Base-by-base conservation (phyloP, 306 rosid genomes). In the Sophora flavescens region DNA sequence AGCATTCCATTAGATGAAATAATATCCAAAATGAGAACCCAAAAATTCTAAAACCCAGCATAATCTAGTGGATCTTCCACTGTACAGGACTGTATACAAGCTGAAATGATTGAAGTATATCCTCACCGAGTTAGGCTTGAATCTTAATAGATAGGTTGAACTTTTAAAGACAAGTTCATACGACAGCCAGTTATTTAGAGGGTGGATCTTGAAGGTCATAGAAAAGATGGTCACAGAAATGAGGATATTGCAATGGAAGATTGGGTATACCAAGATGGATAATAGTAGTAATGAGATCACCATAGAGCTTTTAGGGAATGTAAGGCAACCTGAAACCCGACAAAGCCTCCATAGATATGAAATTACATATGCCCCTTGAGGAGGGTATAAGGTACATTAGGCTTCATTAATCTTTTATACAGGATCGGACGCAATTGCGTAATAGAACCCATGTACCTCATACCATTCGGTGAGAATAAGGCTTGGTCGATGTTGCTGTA, bases 1-100 rank as follows among this genome's bases (percentile, higher is more conserved):
- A 44, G 74, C 41, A 70, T 14, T 63, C 73, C 14, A 16, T 32
- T 16, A 51, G 44, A 73, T 10, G 68, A 70, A 75, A 41, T 70
- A 59, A 22, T 17, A 56, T 57, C 65, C n/a, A 68, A 52, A 41
- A 63, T 59, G 53, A 50, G 33, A 76, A 68, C 16, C 42, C 58
- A 9, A 47, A 53, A 47, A 35, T 3, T 75, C 59, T 38, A 52
- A 64, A 68, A 45, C 44, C 22, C 56, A 47, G 15, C 67, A 80
- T 50, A 42, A 58, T 58, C 38, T 48, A n/a, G 63, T 16, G 28
- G 16, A 42, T 68, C 45, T 53, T 13, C 4, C 53, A 62, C 4
- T 33, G 8, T 12, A 54, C 60, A 72, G 44, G 53, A 64, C 63
- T 28, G 64, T 41, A 26, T 57, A 70, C 15, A 30, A 58, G 65